Conservation (phyloP, 192 early-diverging fungal genomes). For the Backusella australiensis region DNA sequence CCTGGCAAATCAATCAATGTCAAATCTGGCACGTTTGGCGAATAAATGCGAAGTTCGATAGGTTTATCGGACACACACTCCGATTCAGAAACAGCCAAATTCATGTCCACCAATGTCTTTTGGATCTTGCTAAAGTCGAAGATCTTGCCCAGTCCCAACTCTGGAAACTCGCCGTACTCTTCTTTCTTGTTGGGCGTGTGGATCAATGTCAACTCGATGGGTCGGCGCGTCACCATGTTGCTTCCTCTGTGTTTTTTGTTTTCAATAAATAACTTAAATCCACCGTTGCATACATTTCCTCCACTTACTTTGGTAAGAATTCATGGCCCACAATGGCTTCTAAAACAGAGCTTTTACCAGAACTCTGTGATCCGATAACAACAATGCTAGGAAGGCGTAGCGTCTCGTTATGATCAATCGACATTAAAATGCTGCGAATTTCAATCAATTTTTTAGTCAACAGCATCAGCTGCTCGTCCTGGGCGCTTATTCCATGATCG, state of each 20-base stretch:
- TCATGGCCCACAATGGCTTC: conserved; percentile 86
- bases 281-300: background rate
- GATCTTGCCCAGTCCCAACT: conserved; percentile 84
- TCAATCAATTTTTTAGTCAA: conserved; percentile 95
- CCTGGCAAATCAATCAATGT: conserved; percentile 84
- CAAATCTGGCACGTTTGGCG: conserved; percentile 80
- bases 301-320: conserved; percentile 78
- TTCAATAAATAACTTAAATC: background rate
- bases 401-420: conserved; percentile 73
- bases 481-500: conserved; percentile 38
- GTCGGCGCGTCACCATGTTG: conserved; percentile 84
- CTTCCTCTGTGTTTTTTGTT: conserved; percentile 45
- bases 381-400: conserved; percentile 88
- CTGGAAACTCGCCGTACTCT: conserved; percentile 85
- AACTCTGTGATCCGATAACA: conserved; percentile 83
- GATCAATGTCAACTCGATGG: conserved; percentile 82
- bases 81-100: conserved; percentile 89
- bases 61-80: conserved; percentile 88
- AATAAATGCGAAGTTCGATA: conserved; percentile 83
- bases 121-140: conserved; percentile 88
- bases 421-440: conserved; percentile 89
- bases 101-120: conserved; percentile 91
- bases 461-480: conserved; percentile 81
- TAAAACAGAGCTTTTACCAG: conserved; percentile 83
- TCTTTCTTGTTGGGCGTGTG: conserved; percentile 74